Percentiles rank a stretch among this genome's conserved stretches.
Conservation (phyloP, 495 filamentous ascomycete genomes). For the Coniosporium apollinis region DNA sequence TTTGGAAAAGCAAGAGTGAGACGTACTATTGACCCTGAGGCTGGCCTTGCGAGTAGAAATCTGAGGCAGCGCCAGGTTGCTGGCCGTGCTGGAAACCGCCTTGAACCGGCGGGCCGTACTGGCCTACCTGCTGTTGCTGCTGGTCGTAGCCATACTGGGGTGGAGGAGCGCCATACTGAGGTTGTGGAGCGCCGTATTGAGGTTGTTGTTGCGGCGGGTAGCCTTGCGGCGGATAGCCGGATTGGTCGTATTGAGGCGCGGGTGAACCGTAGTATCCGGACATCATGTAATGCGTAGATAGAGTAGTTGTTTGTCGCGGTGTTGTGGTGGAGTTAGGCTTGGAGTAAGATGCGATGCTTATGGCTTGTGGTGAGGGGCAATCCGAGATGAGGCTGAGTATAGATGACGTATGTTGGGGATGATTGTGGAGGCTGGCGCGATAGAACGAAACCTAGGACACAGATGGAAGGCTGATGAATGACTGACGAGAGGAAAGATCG, state of each 20-base stretch:
- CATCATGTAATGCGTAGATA: too few species aligned
- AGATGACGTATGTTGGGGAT: too few species aligned
- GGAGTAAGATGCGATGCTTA: too few species aligned
- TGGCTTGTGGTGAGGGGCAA: too few species aligned
- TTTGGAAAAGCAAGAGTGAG: conserved; percentile 6
- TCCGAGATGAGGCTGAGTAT: too few species aligned
- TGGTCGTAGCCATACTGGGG: conserved; percentile 14
- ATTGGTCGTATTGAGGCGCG: conserved; percentile 34
- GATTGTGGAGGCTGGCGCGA: too few species aligned
- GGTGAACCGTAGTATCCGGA: too few species aligned
- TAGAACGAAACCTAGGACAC: too few species aligned
- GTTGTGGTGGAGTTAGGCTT: too few species aligned
- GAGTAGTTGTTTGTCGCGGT: too few species aligned
- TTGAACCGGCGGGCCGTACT: conserved; percentile 30
- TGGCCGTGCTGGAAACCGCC: conserved; percentile 28
- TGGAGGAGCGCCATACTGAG: conserved; percentile 16
- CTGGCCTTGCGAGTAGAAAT: background rate
- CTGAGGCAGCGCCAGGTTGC: conserved; percentile 4
- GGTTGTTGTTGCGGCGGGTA: conserved; percentile 20
- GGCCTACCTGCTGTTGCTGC: conserved; percentile 21
- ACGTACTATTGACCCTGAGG: conserved; percentile 1
- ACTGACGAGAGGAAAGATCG: too few species aligned
- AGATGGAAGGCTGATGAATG: too few species aligned
- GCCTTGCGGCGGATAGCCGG: conserved; percentile 19
- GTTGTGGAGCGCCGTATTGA: conserved; percentile 35